Conservation (phyloP, 352 stramenopile genomes). For the Phytopythium sindhum region DNA sequence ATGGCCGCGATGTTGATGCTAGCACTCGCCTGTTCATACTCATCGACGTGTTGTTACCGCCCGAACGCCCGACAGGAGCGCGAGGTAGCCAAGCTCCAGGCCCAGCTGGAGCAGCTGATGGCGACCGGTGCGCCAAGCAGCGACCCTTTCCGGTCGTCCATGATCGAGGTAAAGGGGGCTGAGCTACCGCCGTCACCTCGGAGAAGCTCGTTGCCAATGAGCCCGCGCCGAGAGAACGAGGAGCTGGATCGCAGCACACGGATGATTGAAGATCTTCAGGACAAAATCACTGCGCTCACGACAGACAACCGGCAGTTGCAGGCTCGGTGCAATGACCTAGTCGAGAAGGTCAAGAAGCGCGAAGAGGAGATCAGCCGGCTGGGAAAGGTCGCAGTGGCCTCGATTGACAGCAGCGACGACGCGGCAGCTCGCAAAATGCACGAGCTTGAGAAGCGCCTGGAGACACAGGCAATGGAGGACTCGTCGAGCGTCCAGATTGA, state of each 20-base stretch:
- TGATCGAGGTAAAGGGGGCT: constrained; percentile 29
- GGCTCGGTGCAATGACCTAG: constrained; percentile 33
- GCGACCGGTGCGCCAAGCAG: constrained; percentile 21
- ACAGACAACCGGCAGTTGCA: constrained; percentile 44
- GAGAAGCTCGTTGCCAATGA: constrained; percentile 13
- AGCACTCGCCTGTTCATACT: constrained; percentile 4
- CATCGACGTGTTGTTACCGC: neutral
- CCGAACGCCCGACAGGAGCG: constrained; percentile 32
- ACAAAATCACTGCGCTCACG: constrained; percentile 41
- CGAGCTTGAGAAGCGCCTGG: constrained; percentile 30
- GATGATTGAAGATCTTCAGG: constrained; percentile 35
- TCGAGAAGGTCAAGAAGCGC: constrained; percentile 51
- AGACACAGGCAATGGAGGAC: constrained; percentile 32
- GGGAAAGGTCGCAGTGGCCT: constrained; percentile 41
- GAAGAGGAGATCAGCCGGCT: constrained; percentile 71
- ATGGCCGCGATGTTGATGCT: neutral
- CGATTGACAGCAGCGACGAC: constrained; percentile 20
- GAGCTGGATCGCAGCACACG: constrained; percentile 10
- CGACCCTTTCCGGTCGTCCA: constrained; percentile 12
- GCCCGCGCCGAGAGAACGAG: neutral
- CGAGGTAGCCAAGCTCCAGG: constrained; percentile 60
- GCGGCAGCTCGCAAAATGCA: constrained; percentile 23
- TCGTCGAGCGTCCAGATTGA: constrained; percentile 60
- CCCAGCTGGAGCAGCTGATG: constrained; percentile 56
- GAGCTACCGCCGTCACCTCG: constrained; percentile 16